Base-by-base conservation (phyloP, 352 stramenopile genomes). In the Blastocystis sp. region DNA sequence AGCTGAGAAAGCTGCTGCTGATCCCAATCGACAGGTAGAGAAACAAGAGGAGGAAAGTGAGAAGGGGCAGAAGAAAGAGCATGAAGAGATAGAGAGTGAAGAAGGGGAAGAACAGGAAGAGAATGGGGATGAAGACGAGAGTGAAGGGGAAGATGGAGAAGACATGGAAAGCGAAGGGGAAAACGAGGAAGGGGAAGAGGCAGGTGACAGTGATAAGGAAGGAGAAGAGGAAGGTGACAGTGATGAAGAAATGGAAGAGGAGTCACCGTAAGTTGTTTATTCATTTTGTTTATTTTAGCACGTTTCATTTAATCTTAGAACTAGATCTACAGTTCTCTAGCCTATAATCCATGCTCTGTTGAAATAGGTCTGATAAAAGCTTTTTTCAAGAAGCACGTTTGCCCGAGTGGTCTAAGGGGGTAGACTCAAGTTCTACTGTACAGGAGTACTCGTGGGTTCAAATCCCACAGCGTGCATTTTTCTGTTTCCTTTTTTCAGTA, bases 381-480 rank as follows among this genome's bases (percentile, higher is more conserved):
- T 1, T 5, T 6, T 42, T 30, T 40, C 2, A 33, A 66, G 53
- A 54, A 68, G 73, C 73, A 84, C 73, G 73, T 84, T 84, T 84
- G 73, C 53, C 73, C 73, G 73, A 84, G 73, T 84, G 73, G 73
- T 84, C 73, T 84, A 84, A 84, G 73, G 73, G 51, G 73, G 73
- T 84, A 60, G 73, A 84, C 53, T 84, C 73, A 84, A 84, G 73
- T 84, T 60, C 73, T 60, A 84, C 73, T 84, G 73, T 84, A 84
- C 73, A 44, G 73, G 33, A 64, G 73, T 84, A 84, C 73, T 84
- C 73, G 73, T 84, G 73, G 73, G 73, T 84, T 84, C 73, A 84
- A 84, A 84, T 84, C 73, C 73, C 73, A 84, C 73, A 84, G 73
- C 73, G 73, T 84, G 73, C 73, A 84, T 66, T 68, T 84, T 84